Conservation (phyloP, 495 filamentous ascomycete genomes). For the Penicillium salamii region DNA sequence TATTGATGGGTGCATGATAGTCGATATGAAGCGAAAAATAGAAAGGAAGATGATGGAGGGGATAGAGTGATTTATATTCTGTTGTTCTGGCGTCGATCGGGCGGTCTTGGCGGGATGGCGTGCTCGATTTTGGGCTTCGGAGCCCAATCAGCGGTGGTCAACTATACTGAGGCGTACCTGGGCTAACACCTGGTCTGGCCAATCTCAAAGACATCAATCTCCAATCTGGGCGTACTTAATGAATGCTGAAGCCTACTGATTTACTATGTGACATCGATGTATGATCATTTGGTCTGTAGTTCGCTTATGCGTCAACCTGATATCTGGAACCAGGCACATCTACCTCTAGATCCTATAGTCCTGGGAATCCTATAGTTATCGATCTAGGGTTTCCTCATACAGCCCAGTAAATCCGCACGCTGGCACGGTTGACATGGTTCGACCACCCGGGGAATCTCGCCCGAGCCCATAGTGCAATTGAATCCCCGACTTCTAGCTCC, state of each 20-base stretch:
- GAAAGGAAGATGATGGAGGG: conserved; percentile 16
- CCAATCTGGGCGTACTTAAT: no score
- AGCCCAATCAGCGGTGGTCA: conserved; percentile 4
- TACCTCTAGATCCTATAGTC: not conserved
- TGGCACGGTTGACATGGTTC: conserved; percentile 55
- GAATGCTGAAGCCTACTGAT: no score
- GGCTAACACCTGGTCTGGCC: no score
- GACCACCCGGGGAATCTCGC: conserved; percentile 61
- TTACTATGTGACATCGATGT: no score
- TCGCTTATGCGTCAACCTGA: no score
- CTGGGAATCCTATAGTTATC: not conserved
- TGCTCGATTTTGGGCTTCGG: conserved; percentile 23
- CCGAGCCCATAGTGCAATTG: conserved; percentile 62
- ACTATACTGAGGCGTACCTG: not conserved
- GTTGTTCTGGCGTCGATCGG: conserved; percentile 14
- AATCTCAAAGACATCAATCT: no score
- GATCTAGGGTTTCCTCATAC: conserved; percentile 31
- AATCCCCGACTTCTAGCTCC: conserved; percentile 59
- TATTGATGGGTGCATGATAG: not conserved
- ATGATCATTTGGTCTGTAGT: no score
- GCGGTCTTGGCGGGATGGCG: conserved; percentile 42
- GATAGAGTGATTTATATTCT: conserved; percentile 29
- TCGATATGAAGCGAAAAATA: conserved; percentile 5
- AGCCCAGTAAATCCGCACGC: conserved; percentile 63
- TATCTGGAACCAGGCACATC: not conserved